Evolutionary conservation across 1,284 basidiomycete genomes (phyloP).

Genomic region (Fomitopsis schrenkii): DNA sequence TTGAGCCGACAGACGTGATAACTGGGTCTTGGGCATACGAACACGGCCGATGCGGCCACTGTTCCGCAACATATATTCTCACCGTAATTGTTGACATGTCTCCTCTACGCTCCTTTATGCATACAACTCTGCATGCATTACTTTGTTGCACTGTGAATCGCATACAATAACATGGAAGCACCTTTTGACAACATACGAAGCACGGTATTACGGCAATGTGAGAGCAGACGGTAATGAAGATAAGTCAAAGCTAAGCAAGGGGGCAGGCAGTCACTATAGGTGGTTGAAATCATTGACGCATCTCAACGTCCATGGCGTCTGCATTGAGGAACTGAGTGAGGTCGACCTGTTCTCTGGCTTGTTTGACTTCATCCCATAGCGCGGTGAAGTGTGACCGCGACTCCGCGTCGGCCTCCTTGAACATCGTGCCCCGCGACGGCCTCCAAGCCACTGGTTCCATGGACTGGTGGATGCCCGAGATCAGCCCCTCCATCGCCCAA

Average conservation of each 20-base stretch:
- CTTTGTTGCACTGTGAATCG: background rate
- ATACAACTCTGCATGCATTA: conserved; percentile 6
- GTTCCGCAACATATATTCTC: conserved; percentile 12
- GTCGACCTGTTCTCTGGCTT: background rate
- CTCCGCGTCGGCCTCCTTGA: conserved; percentile 50
- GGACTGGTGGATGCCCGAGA: conserved; percentile 56
- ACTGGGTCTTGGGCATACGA: background rate
- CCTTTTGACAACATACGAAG: background rate
- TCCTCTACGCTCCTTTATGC: conserved; percentile 22
- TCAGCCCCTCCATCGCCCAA: conserved; percentile 66
- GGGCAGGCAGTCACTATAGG: background rate
- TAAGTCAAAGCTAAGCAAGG: background rate
- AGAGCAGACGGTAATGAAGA: background rate
- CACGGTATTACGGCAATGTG: too few relatives aligned
- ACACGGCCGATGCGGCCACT: conserved; percentile 1
- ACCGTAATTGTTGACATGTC: conserved; percentile 21
- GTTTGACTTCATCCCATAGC: conserved; percentile 15
- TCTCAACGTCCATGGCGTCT: conserved; percentile 1
- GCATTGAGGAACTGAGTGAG: background rate
- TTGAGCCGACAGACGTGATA: conserved; percentile 49
- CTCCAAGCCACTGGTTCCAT: conserved; percentile 59
- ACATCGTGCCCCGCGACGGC: conserved; percentile 45
- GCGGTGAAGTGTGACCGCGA: conserved; percentile 29
- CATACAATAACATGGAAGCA: background rate
- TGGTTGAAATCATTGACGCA: background rate